phyloP scores from a whole-genome alignment of 331 rosid genomes.

The Arachis monticola region DNA sequence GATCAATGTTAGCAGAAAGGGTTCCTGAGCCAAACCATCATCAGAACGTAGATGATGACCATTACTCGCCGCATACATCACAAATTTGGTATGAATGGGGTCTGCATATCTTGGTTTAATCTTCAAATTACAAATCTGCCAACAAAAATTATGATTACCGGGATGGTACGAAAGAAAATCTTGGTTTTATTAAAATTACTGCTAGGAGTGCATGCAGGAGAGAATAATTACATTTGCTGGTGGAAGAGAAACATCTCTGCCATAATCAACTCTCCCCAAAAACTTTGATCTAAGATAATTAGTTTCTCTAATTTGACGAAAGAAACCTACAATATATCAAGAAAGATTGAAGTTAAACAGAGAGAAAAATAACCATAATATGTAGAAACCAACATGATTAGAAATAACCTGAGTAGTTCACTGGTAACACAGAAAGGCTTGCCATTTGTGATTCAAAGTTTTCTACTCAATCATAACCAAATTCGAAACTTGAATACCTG shows the following conservation, averaged over 20 bases:
- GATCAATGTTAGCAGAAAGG: conserved; percentile 56
- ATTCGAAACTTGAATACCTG: conserved; percentile 25
- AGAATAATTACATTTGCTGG: conserved; percentile 45
- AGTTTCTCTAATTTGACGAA: conserved; percentile 35
- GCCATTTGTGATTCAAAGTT: conserved; percentile 50
- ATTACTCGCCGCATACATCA: conserved; percentile 49
- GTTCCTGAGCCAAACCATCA: conserved; percentile 59
- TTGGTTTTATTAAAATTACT: background rate
- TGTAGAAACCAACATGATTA: conserved; percentile 7
- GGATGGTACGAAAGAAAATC: too few species aligned
- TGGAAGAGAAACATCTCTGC: conserved; percentile 34
- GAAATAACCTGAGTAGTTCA: conserved; percentile 54
- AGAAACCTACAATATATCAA: conserved; percentile 40
- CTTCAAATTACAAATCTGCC: conserved; percentile 47
- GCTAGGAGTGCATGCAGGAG: conserved; percentile 9
- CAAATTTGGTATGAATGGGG: conserved; percentile 39
- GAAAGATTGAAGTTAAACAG: conserved; percentile 14
- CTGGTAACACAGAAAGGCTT: conserved; percentile 41
- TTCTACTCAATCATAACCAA: conserved; percentile 19
- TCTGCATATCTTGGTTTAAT: conserved; percentile 27
- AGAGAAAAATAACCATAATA: conserved; percentile 21
- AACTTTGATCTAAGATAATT: conserved; percentile 47
- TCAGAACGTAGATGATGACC: conserved; percentile 45
- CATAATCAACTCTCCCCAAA: conserved; percentile 34
- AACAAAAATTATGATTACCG: conserved; percentile 34